Percentiles rank a stretch among this genome's conserved stretches.
These are phyloP conservation scores for Lathyrus sativus DNA, from an alignment of 306 rosid genomes.

Conservation along the genomic window DNA sequence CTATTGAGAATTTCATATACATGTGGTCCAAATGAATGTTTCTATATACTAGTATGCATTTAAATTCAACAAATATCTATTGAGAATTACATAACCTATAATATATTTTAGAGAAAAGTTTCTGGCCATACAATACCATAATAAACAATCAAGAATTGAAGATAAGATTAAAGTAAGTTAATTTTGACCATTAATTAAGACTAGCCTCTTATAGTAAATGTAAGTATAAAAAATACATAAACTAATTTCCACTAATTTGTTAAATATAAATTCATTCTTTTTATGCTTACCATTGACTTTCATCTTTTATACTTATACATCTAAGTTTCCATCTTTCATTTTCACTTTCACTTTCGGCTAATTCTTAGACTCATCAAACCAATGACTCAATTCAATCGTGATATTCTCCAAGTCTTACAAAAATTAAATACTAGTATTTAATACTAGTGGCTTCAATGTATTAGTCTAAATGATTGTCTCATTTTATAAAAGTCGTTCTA, in stretches of 20 bases:
- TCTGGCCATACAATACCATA: not conserved
- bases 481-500: not conserved
- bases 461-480: not conserved
- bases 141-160: not conserved
- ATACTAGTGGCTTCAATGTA: slow-evolving; percentile 6
- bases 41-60: not conserved
- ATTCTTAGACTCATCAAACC: slow-evolving; percentile 15
- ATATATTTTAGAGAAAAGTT: not conserved
- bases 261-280: not conserved
- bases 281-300: not conserved
- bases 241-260: slow-evolving; percentile 7
- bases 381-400: slow-evolving; percentile 27
- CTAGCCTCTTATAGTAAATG: not conserved
- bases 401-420: slow-evolving; percentile 3
- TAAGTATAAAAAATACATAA: not conserved
- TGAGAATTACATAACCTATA: not conserved
- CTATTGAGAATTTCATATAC: not conserved
- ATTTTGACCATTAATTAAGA: not conserved
- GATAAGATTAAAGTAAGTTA: not conserved
- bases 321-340: slow-evolving; percentile 8
- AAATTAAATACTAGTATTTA: not conserved
- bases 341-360: slow-evolving; percentile 29
- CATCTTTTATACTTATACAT: not conserved
- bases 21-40: not conserved
- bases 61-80: too few species aligned